Base-by-base conservation (phyloP, 2,329 filamentous ascomycete genomes). In the Sporothrix variecibatus region DNA sequence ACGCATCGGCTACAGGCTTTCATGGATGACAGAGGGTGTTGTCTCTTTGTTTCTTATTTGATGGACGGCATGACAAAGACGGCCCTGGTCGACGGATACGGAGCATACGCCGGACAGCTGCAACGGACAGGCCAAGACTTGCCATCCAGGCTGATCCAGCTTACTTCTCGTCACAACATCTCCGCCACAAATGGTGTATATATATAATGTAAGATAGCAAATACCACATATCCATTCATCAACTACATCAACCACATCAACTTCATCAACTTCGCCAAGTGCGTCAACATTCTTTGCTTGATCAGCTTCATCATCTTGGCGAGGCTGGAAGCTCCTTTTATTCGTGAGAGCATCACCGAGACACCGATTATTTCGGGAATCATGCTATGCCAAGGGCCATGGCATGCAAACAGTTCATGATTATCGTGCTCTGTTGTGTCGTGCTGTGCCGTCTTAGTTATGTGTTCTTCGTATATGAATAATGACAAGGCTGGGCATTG, bases 201-300 rank as follows among this genome's bases (percentile, higher is more conserved):
- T 69, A 68, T 69, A 67, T 23, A 68, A 68, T 69, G 72, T 69
- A 69, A 69, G 64, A 62, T 69, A 73, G 64, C 64, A 62, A 73
- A 69, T 69, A 64, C 49, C 31, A 73, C 69, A 69, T 62, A 73
- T 64, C 64, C 49, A 67, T 53, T 73, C 34, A 72, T 20, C 68
- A 28, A 71, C n/a, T 60, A 20, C 12, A 38, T 9, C 56, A 7
- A 31, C 15, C 15, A 31, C 31, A 28, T 20, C 60, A 28, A 64
- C 31, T 20, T n/a, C 28, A 40, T 23, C 60, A 34, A 34, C n/a
- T 15, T 20, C 15, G 26, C 26, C 56, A 31, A 34, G 15, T 34
- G 31, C 26, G n/a, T 34, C 56, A 20, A 34, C 53, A 6, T 34
- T 28, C 51, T 53, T 53, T 53, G 8, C 8, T 38, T 40, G 15